Conservation (phyloP, 129 eudicot genomes). For the Sambucus nigra region DNA sequence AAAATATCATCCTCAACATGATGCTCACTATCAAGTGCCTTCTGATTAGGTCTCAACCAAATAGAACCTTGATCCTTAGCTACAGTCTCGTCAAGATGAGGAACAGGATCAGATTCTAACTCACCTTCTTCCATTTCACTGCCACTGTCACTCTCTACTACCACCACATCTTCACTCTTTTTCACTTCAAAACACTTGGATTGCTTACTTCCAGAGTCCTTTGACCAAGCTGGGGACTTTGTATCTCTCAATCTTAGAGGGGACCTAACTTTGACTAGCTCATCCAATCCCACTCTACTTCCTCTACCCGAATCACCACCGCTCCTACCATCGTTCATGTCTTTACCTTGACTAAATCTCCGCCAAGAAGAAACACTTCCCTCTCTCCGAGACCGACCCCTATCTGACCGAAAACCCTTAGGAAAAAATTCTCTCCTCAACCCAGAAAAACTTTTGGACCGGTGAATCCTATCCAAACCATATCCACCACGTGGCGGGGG, state of each 20-base stretch:
- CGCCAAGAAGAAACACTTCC: constrained; percentile 77
- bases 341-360: constrained; percentile 55
- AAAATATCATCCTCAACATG: too few relatives aligned
- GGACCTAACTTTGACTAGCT: constrained; percentile 51
- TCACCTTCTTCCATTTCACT: constrained; percentile 98
- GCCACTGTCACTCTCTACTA: constrained; percentile 56
- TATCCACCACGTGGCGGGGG: constrained; percentile 74
- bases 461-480: constrained; percentile 55
- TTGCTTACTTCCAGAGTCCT: constrained; percentile 82
- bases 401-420: constrained; percentile 93
- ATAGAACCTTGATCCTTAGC: constrained; percentile 26
- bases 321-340: constrained; percentile 47
- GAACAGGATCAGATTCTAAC: constrained; percentile 71
- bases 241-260: constrained; percentile 52
- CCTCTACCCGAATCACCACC: constrained; percentile 44
- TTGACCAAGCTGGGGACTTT: too few relatives aligned
- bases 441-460: constrained; percentile 90
- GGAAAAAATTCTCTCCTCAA: constrained; percentile 88
- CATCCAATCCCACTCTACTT: constrained; percentile 41
- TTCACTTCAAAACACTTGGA: constrained; percentile 64
- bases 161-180: constrained; percentile 51
- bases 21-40: constrained; percentile 21
- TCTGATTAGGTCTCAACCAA: constrained; percentile 11
- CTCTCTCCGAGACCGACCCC: constrained; percentile 69
- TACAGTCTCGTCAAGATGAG: constrained; percentile 22